Evolutionary conservation across 75 land plant genomes (phyloP).

Genomic region (Adiantum capillusveneris): DNA sequence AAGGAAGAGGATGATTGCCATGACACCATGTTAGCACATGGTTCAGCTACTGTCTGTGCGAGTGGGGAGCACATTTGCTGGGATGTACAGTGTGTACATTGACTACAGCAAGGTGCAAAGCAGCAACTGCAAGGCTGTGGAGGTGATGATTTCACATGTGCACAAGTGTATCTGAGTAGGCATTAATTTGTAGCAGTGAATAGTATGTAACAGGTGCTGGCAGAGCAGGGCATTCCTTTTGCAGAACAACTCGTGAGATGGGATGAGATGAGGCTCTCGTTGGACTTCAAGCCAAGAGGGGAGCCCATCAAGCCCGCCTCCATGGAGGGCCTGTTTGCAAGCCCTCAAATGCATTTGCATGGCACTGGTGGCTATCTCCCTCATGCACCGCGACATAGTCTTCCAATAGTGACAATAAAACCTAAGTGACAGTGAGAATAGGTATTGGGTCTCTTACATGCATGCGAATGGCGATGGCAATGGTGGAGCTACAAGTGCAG

Average conservation of each 20-base stretch:
- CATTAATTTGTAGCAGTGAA: constrained; percentile 15
- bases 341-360: constrained; percentile 19
- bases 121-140: constrained; percentile 11
- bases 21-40: constrained; percentile 17
- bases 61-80: constrained; percentile 1
- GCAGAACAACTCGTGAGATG: background rate
- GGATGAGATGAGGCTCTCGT: constrained; percentile 11
- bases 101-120: constrained; percentile 17
- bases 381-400: constrained; percentile 33
- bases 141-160: constrained; percentile 11
- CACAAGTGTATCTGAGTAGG: constrained; percentile 14
- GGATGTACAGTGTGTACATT: background rate
- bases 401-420: too few species aligned
- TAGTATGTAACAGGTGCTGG: constrained; percentile 16
- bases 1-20: constrained; percentile 7
- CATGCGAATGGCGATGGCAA: too few species aligned
- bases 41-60: constrained; percentile 7
- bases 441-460: too few species aligned
- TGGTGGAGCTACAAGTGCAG: too few species aligned
- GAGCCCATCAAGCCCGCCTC: constrained; percentile 2
- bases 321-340: constrained; percentile 14
- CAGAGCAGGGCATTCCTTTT: constrained; percentile 5
- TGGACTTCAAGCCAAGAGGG: constrained; percentile 20
- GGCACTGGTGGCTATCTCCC: constrained; percentile 12
- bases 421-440: too few species aligned